These are phyloP conservation scores for Scortechinia acanthostroma DNA, from an alignment of 2,329 filamentous ascomycete species.

Conservation along the genomic window DNA sequence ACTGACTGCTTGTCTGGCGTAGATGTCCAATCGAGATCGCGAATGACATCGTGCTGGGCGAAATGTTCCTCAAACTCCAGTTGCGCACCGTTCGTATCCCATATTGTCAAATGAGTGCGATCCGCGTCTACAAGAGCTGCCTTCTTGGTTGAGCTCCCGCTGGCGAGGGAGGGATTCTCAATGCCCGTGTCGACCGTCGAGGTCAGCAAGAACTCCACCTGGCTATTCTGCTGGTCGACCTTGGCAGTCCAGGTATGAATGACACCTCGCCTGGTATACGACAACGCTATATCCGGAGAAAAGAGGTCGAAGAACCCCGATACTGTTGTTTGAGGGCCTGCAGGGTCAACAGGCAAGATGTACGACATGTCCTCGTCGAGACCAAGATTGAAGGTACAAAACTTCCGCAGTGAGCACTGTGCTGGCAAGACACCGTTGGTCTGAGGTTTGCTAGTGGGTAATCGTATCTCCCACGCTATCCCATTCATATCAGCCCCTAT, in stretches of 20 bases:
- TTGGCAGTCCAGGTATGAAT: conserved; percentile 82
- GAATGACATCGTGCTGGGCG: conserved; percentile 65
- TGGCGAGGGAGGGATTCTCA: conserved; percentile 66
- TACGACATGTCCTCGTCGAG: conserved; percentile 50
- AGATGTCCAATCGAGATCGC: conserved; percentile 88
- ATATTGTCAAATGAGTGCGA: conserved; percentile 75
- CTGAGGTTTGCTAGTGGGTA: conserved; percentile 32
- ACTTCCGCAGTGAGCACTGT: conserved; percentile 45
- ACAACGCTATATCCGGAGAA: conserved; percentile 77
- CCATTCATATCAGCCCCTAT: conserved; percentile 73
- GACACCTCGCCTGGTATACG: conserved; percentile 69
- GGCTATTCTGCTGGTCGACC: conserved; percentile 48
- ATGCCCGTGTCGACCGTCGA: conserved; percentile 76
- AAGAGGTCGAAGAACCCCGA: conserved; percentile 82
- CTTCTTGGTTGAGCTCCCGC: conserved; percentile 80
- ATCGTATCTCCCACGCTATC: conserved; percentile 70
- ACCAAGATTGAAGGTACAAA: conserved; percentile 65
- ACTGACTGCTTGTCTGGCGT: conserved; percentile 85
- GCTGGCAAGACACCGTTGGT: conserved; percentile 18
- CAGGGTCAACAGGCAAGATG: conserved; percentile 78
- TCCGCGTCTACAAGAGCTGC: conserved; percentile 72
- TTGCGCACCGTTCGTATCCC: conserved; percentile 77
- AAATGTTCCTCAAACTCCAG: conserved; percentile 77
- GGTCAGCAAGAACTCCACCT: conserved; percentile 75
- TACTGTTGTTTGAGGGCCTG: conserved; percentile 63